Percentiles rank a stretch among this genome's conserved stretches.
These are phyloP conservation scores for Daedaleopsis nitida DNA, from an alignment of 768 basidiomycete genomes.

Conservation along the genomic window DNA sequence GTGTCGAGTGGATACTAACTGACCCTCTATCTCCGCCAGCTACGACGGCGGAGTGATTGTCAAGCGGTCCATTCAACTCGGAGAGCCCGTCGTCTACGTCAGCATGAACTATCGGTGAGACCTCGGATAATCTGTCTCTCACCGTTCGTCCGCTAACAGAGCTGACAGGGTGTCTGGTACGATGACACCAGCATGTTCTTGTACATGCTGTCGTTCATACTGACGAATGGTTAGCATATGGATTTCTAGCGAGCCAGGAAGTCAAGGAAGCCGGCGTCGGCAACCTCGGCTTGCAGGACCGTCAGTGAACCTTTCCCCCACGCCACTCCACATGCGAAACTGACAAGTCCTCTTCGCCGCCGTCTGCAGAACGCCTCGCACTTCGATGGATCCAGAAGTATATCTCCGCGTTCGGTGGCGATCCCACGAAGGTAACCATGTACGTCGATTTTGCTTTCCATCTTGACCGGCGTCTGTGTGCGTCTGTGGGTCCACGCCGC, in stretches of 20 bases:
- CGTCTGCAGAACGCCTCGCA: conserved; percentile 38
- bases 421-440: conserved; percentile 47
- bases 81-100: conserved; percentile 51
- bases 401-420: conserved; percentile 46
- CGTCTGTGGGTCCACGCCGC: conserved; percentile 1
- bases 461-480: neutral
- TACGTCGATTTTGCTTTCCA: conserved; percentile 17
- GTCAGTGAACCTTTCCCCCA: conserved; percentile 25
- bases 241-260: conserved; percentile 44
- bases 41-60: conserved; percentile 50
- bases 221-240: conserved; percentile 32
- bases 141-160: neutral
- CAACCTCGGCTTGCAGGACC: conserved; percentile 57
- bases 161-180: conserved; percentile 10
- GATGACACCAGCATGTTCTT: neutral
- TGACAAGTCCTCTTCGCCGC: neutral
- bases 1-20: neutral
- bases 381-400: conserved; percentile 47
- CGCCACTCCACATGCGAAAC: neutral
- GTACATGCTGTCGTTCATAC: neutral
- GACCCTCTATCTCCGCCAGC: conserved; percentile 20
- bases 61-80: conserved; percentile 43
- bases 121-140: neutral
- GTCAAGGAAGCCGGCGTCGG: conserved; percentile 40
- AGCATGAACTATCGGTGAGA: conserved; percentile 54